These are phyloP conservation scores for Penicillium crystallinum DNA, from an alignment of 495 filamentous ascomycete species.

Conservation along the genomic window DNA sequence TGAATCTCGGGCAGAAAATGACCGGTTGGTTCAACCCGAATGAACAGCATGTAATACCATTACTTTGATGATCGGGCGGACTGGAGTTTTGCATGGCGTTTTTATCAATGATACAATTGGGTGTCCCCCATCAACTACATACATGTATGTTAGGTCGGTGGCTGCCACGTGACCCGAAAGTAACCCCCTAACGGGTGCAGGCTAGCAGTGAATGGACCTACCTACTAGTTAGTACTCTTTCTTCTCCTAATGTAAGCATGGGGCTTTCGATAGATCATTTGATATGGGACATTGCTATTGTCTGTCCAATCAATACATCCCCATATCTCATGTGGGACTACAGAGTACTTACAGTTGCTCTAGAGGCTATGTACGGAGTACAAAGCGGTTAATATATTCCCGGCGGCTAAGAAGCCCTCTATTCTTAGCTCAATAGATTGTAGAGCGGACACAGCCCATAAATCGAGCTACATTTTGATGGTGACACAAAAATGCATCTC, in stretches of 20 bases:
- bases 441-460: neutral
- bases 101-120: neutral
- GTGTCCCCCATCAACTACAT: neutral
- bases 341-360: too few species aligned
- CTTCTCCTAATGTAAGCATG: neutral
- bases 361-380: neutral
- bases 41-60: slow-evolving; percentile 19
- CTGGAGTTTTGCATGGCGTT: slow-evolving; percentile 18
- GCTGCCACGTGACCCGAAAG: neutral
- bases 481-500: neutral
- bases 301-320: neutral
- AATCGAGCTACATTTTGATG: neutral
- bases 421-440: slow-evolving; percentile 14
- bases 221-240: neutral
- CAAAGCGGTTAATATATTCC: slow-evolving; percentile 11
- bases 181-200: neutral
- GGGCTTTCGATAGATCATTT: neutral
- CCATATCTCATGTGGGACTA: neutral
- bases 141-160: neutral
- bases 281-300: neutral
- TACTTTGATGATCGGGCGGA: slow-evolving; percentile 21
- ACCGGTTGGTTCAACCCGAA: slow-evolving; percentile 25
- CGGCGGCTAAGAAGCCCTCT: slow-evolving; percentile 15
- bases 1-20: slow-evolving; percentile 82
- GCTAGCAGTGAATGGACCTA: neutral